A percentile compares a stretch with the other conserved stretches of the same genome.
These are phyloP conservation scores for Basidiobolus meristosporus DNA, from an alignment of 371 early-diverging fungal species.

Conservation along the genomic window DNA sequence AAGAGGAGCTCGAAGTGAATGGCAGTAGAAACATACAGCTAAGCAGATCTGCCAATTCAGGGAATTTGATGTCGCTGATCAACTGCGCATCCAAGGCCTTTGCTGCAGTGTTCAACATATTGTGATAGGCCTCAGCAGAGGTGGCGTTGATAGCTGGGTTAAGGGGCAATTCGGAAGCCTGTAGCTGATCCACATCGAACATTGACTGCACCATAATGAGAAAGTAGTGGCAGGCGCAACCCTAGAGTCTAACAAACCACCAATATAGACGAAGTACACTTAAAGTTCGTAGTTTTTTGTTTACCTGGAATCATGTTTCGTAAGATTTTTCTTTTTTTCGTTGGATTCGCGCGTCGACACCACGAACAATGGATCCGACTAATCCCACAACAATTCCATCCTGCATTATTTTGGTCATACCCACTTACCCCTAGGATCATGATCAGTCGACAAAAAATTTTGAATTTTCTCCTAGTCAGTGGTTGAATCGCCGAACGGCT, in stretches of 20 bases:
- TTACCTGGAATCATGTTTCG: not conserved
- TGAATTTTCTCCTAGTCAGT: no score
- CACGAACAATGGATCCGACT: not conserved
- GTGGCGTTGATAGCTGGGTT: slow-evolving; percentile 6
- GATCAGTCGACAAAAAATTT: no score
- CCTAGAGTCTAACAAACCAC: no score
- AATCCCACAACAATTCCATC: no score
- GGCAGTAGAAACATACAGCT: slow-evolving; percentile 5
- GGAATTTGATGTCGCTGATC: slow-evolving; percentile 14
- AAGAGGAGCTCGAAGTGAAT: slow-evolving; percentile 9
- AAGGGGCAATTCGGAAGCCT: slow-evolving; percentile 1
- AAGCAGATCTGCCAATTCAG: slow-evolving; percentile 19
- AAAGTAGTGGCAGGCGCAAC: no score
- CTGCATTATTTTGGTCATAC: no score
- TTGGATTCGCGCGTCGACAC: not conserved
- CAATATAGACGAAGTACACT: not conserved
- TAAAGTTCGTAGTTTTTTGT: not conserved
- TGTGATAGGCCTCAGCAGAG: slow-evolving; percentile 9
- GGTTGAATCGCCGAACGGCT: no score
- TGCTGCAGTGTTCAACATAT: slow-evolving; percentile 11
- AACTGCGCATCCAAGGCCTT: slow-evolving; percentile 19
- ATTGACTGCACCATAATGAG: not conserved
- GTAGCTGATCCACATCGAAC: not conserved
- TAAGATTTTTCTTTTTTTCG: not conserved
- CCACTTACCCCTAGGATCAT: no score